These are phyloP conservation scores for Lotus japonicus DNA, from an alignment of 306 rosid genomes.

Conservation along the genomic window DNA sequence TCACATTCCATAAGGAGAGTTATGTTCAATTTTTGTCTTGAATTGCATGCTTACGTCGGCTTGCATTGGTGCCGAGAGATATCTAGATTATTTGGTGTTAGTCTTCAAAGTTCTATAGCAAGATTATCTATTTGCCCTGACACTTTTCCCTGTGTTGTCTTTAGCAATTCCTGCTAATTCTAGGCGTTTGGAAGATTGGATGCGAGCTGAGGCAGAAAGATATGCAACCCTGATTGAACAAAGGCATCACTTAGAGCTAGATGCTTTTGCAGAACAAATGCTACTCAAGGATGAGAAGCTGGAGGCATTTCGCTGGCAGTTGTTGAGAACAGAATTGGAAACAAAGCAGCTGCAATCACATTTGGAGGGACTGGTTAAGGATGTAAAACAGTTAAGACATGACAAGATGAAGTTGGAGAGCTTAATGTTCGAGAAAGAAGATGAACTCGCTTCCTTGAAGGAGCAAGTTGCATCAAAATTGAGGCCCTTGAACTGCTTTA, in stretches of 20 bases:
- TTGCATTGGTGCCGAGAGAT: too few relatives aligned
- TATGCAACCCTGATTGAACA: constrained; percentile 62
- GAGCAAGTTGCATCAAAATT: constrained; percentile 53
- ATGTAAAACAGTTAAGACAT: constrained; percentile 66
- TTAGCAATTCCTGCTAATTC: constrained; percentile 52
- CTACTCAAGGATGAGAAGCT: constrained; percentile 77
- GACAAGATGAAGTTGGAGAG: constrained; percentile 61
- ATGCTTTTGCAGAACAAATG: constrained; percentile 91
- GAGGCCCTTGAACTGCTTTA: constrained; percentile 29
- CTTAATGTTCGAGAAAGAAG: constrained; percentile 53
- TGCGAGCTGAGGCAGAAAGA: constrained; percentile 76
- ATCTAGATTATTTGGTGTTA: background rate
- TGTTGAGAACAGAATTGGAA: constrained; percentile 76
- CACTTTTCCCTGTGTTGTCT: constrained; percentile 1
- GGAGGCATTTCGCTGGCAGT: constrained; percentile 76
- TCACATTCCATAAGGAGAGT: too few relatives aligned
- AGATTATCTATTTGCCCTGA: constrained; percentile 5
- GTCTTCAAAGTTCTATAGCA: background rate
- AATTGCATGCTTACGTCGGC: too few relatives aligned
- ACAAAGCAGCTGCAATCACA: constrained; percentile 72
- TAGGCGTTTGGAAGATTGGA: constrained; percentile 73
- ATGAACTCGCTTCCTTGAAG: constrained; percentile 51
- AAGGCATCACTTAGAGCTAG: constrained; percentile 80
- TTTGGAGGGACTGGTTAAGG: constrained; percentile 58
- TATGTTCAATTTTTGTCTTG: too few relatives aligned